Base-by-base conservation (phyloP, 176 grass and related monocot species). In the Juncus inflexus region DNA sequence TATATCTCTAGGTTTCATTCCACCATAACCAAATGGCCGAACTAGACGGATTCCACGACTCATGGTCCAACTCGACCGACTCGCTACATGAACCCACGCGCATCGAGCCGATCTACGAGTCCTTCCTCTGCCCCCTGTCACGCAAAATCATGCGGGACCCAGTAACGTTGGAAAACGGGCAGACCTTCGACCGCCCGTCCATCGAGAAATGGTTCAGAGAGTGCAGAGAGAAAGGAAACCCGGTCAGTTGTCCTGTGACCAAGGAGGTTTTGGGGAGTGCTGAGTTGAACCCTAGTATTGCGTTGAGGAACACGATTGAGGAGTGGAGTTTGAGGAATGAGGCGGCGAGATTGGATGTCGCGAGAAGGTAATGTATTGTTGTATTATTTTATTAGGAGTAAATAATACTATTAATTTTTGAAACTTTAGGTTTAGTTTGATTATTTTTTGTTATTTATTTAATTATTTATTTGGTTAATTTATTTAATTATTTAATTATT, bases 271-370 rank as follows among this genome's bases (percentile, higher is more conserved):
- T 91, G 19, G 83, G 42, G 62, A 89, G 65, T 67, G 87, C 77
- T 42, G 87, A 91, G 4, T 79, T 96, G 40, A 96, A 81, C 49
- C 87, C 87, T 19, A 96, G 92, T 61, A 83, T 96, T 76, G 91
- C 92, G 42, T 77, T 96, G 43, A 70, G 63, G 61, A 96, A 86
- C 58, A 89, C 87, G 39, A 96, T 96, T 74, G 74, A 84, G 86
- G 92, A 96, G 81, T 96, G 92, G 92, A 91, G 62, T 61, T 68
- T 88, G 40, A 81, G 92, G 70, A 96, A 96, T 57, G 87, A 84
- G 51, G 60, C 74, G 10, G 87, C 87, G 8, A 84, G 87, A 67
- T 85, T 96, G 74, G 92, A 96, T 3, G 79, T 74, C 4, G 77
- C 87, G 35, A 67, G 63, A 58, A 47, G 43, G 43, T 47, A 28